A percentile compares a stretch with the other conserved stretches of the same genome.
Evolutionary conservation across 148 eudicot species (phyloP).

Genomic region (Chenopodium suecicum): DNA sequence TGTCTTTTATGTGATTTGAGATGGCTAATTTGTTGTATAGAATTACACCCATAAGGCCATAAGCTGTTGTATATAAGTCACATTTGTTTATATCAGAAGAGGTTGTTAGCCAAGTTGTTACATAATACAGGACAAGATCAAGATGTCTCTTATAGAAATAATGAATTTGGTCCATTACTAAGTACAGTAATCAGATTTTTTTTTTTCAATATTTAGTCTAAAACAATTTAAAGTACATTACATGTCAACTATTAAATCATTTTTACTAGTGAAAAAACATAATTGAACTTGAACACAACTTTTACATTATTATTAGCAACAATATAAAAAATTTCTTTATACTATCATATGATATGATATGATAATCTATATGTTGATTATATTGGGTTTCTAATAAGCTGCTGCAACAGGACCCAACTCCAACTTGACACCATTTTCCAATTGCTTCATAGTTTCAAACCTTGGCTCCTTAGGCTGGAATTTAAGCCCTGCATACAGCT

Average conservation of each 20-base stretch:
- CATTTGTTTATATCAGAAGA: not conserved
- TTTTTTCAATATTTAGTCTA: not conserved
- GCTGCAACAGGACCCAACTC: slow-evolving; percentile 35
- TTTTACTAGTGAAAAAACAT: not conserved
- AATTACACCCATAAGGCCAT: not conserved
- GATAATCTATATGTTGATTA: not conserved
- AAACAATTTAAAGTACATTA: not conserved
- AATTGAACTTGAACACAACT: not conserved
- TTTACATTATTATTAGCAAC: not conserved
- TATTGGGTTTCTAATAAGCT: not conserved
- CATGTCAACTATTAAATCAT: not conserved
- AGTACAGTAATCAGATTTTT: not conserved
- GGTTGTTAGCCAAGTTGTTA: not conserved
- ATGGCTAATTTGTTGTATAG: not conserved
- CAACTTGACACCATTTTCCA: slow-evolving; percentile 26
- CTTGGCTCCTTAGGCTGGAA: slow-evolving; percentile 75
- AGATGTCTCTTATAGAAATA: not conserved
- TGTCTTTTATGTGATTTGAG: not conserved
- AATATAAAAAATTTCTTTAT: not conserved
- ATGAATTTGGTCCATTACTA: not conserved
- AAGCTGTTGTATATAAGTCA: no score
- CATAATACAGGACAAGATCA: not conserved
- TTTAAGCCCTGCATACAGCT: slow-evolving; percentile 40
- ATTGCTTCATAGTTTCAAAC: slow-evolving; percentile 65
- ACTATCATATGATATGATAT: not conserved